Evolutionary conservation across 2,329 filamentous ascomycete genomes (phyloP).

Genomic region (Stagonosporopsis vannaccii): DNA sequence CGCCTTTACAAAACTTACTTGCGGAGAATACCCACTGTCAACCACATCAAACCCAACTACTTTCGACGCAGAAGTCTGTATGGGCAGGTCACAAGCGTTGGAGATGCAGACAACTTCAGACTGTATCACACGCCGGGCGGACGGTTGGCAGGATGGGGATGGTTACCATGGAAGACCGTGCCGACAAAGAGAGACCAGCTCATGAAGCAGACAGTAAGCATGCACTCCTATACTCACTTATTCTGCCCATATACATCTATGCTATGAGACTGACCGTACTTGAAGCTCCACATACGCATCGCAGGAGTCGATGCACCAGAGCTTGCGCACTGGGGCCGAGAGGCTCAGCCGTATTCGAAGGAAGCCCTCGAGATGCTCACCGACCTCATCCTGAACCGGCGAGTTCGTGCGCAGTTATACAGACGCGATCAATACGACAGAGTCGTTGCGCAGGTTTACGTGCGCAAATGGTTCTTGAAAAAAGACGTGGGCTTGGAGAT

Average conservation of each 20-base stretch:
- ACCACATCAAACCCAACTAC: conserved; percentile 75
- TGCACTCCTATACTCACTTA: not conserved
- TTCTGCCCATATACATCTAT: not conserved
- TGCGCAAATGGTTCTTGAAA: conserved; percentile 71
- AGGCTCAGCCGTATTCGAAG: conserved; percentile 81
- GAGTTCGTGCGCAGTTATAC: conserved; percentile 83
- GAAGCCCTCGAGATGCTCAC: conserved; percentile 87
- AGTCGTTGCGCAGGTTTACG: conserved; percentile 83
- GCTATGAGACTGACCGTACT: conserved; percentile 19
- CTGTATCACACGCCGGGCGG: conserved; percentile 96
- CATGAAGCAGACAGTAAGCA: conserved; percentile 75
- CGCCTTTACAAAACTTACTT: conserved; percentile 75
- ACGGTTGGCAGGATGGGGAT: conserved; percentile 86
- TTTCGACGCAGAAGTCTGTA: conserved; percentile 80
- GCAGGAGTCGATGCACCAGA: conserved; percentile 95
- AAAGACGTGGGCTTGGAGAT: conserved; percentile 89
- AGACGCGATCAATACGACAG: conserved; percentile 91
- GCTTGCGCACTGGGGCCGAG: conserved; percentile 86
- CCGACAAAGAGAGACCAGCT: conserved; percentile 73
- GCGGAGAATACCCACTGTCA: conserved; percentile 80
- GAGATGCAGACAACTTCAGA: conserved; percentile 95
- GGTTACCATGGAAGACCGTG: conserved; percentile 75
- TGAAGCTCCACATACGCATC: conserved; percentile 83
- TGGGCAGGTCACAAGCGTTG: conserved; percentile 89
- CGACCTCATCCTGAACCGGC: conserved; percentile 71